Conservation (phyloP, 1,284 basidiomycete species). For the Sphagnurus paluster region DNA sequence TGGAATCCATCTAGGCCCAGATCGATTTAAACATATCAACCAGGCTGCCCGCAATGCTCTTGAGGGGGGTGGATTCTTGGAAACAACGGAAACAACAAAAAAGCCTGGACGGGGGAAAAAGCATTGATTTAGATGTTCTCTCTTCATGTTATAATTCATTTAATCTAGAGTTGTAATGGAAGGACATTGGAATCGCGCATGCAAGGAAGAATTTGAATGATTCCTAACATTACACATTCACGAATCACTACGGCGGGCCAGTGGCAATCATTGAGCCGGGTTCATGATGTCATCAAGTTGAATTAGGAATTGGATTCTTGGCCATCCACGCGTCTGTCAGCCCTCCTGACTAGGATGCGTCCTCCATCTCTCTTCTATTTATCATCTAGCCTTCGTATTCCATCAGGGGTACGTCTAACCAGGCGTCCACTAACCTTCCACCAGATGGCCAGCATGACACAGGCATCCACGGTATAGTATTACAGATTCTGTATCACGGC, state of each 20-base stretch:
- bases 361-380: slow-evolving; percentile 16
- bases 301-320: too few relatives aligned
- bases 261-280: too few relatives aligned
- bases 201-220: too few relatives aligned
- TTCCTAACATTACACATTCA: too few relatives aligned
- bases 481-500: background rate
- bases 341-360: slow-evolving; percentile 23
- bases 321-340: slow-evolving; percentile 15
- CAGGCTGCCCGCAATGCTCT: slow-evolving; percentile 87
- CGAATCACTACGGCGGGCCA: too few relatives aligned
- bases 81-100: slow-evolving; percentile 34
- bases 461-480: slow-evolving; percentile 36
- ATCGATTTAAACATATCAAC: slow-evolving; percentile 92
- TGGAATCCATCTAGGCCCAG: slow-evolving; percentile 81
- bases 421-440: slow-evolving; percentile 11
- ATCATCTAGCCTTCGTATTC: slow-evolving; percentile 8
- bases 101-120: slow-evolving; percentile 21
- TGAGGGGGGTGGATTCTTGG: slow-evolving; percentile 79
- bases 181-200: too few relatives aligned
- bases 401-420: slow-evolving; percentile 6
- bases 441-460: slow-evolving; percentile 50
- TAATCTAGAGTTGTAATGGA: too few relatives aligned
- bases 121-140: slow-evolving; percentile 8
- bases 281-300: too few relatives aligned
- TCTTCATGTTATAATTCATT: background rate